Evolutionary conservation across 2,329 filamentous ascomycete species (phyloP), one percentile per base, ranked within the genome.

Genomic region (Colletotrichum cereale): DNA sequence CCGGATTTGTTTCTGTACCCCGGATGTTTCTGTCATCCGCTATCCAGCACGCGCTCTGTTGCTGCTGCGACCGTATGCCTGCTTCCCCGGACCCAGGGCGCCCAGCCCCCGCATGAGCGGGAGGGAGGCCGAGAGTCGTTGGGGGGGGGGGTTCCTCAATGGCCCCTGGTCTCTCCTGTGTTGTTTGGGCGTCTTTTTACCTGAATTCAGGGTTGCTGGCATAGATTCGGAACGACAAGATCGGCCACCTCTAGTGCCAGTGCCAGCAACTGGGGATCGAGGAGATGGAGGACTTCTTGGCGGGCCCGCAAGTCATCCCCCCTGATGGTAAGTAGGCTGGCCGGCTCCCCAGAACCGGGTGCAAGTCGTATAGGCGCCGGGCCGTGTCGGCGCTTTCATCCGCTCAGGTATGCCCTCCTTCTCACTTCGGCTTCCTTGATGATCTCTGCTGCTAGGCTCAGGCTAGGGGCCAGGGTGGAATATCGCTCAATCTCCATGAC

Each of bases 361-460:
- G 58, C 48, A 65, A 29, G 44, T 63, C 53, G 48, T 31, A 61
- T 64, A 26, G 57, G 58, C 44, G 40, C 40, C 68, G 61, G 63
- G 24, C 18, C 26, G 36, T 42, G 52, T 26, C 26, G 55, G 66
- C 55, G 66, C 55, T 42, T 56, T 86, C 83, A 87, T 74, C 86
- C 83, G 75, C 85, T 84, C 74, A 90, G 82, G 80, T 90, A 90
- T 73, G 88, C 86, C 76, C 91, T 90, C 75, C 93, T 86, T 75
- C 93, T 88, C 76, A 90, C 88, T 79, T 93, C 93, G 10, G 93
- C 93, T 79, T 96, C 93, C 69, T 92, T 90, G 77, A 96, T 89
- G 72, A 96, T 94, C 78, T 96, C 93, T 29, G 92, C 90, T n/a
- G 91, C 91, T 61, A 96, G 84, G 74, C 87, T 89, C 40, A 96